Evolutionary conservation across 768 basidiomycete genomes (phyloP).

Genomic region (Guyanaporus albipodus): DNA sequence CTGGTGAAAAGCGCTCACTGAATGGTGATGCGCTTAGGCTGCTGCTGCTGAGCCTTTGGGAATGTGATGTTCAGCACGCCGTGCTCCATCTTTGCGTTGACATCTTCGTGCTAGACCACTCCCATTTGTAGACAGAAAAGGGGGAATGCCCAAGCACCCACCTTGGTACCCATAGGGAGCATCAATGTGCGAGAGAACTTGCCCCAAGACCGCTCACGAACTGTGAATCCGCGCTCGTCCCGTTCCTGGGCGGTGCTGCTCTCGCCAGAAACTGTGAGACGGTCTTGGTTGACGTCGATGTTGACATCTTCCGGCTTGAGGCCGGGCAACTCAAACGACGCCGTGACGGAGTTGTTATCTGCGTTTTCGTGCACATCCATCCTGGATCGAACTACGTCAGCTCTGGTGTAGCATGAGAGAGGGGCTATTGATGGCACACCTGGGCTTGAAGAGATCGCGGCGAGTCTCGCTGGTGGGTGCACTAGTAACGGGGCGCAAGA

Average conservation of each 20-base stretch:
- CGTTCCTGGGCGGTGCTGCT: slow-evolving; percentile 30
- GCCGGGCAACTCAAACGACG: slow-evolving; percentile 57
- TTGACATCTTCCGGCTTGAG: slow-evolving; percentile 46
- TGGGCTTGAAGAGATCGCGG: slow-evolving; percentile 29
- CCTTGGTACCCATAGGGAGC: slow-evolving; percentile 48
- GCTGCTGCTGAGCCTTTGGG: slow-evolving; percentile 42
- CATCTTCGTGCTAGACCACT: slow-evolving; percentile 25
- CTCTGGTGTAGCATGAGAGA: not conserved
- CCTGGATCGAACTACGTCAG: slow-evolving; percentile 28
- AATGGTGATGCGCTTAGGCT: slow-evolving; percentile 42
- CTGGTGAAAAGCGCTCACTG: slow-evolving; percentile 5
- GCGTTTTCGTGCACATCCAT: slow-evolving; percentile 54
- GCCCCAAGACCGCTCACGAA: slow-evolving; percentile 46
- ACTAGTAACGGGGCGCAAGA: slow-evolving; percentile 13
- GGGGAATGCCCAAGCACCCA: slow-evolving; percentile 9
- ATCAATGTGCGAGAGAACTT: slow-evolving; percentile 46
- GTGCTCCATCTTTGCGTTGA: slow-evolving; percentile 46
- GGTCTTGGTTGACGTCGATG: slow-evolving; percentile 49
- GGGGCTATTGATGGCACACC: slow-evolving; percentile 17
- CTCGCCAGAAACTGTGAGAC: slow-evolving; percentile 52
- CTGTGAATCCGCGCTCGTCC: slow-evolving; percentile 33
- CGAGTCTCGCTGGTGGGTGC: slow-evolving; percentile 4
- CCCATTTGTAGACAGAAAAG: not conserved
- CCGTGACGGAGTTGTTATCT: slow-evolving; percentile 46
- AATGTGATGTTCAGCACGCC: slow-evolving; percentile 52